phyloP scores from a whole-genome alignment of 2,329 filamentous ascomycete genomes.

The Aspergillus novoparasiticus region DNA sequence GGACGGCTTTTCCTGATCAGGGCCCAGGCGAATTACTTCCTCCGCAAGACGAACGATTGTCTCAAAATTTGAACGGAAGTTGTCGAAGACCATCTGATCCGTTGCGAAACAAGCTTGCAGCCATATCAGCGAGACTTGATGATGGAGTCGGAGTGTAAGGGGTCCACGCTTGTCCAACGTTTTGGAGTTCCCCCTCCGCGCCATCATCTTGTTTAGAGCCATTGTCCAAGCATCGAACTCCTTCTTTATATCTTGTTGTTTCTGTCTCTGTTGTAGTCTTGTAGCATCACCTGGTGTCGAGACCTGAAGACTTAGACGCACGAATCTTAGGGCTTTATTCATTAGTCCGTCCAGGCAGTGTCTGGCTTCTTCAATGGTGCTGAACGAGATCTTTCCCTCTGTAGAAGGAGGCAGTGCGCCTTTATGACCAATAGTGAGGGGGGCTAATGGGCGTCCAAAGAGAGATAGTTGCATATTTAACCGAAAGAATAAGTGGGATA shows the following conservation, averaged over 20 bases:
- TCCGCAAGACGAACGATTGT: slow-evolving; percentile 11
- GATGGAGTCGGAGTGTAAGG: slow-evolving; percentile 18
- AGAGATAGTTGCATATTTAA: slow-evolving; percentile 25
- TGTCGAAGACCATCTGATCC: slow-evolving; percentile 15
- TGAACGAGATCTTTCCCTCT: slow-evolving; percentile 2
- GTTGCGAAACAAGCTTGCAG: slow-evolving; percentile 6
- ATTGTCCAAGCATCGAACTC: slow-evolving; percentile 14
- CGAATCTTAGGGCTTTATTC: slow-evolving; percentile 14
- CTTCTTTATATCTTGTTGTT: slow-evolving; percentile 1
- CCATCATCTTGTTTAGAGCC: slow-evolving; percentile 14
- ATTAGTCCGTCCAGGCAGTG: slow-evolving; percentile 17
- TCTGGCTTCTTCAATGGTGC: slow-evolving; percentile 17
- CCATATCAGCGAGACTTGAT: slow-evolving; percentile 17
- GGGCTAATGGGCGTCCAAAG: slow-evolving; percentile 17
- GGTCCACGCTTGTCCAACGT: slow-evolving; percentile 17
- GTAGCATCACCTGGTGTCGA: neutral
- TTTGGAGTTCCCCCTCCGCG: slow-evolving; percentile 4
- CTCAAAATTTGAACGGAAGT: slow-evolving; percentile 13
- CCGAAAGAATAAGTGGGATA: slow-evolving; percentile 20
- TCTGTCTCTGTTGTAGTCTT: neutral
- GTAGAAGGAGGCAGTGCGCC: neutral
- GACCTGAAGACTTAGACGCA: slow-evolving; percentile 12
- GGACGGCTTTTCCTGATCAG: neutral
- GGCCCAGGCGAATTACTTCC: slow-evolving; percentile 12
- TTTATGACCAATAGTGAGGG: slow-evolving; percentile 9